These are phyloP conservation scores for Didymella keratinophila DNA, from an alignment of 2,329 filamentous ascomycete species.

Conservation along the genomic window DNA sequence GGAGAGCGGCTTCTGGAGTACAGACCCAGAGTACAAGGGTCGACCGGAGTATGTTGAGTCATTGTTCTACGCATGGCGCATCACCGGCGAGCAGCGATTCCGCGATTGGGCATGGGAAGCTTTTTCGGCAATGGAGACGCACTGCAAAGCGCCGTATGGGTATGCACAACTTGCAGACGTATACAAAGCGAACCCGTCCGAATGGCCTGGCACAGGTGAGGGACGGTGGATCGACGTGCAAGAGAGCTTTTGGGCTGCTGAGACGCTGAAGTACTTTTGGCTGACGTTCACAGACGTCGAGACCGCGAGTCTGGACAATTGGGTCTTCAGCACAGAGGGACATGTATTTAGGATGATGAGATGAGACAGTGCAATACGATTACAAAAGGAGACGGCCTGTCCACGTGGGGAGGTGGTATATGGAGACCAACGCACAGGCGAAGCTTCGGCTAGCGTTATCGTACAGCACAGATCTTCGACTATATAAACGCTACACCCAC, in stretches of 20 bases:
- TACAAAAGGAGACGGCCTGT: not conserved
- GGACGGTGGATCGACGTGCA: slow-evolving; percentile 48
- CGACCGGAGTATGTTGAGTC: slow-evolving; percentile 53
- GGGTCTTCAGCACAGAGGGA: slow-evolving; percentile 57
- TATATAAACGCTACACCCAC: not conserved
- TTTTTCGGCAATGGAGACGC: slow-evolving; percentile 47
- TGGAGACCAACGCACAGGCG: not conserved
- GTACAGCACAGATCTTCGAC: not conserved
- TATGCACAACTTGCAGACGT: slow-evolving; percentile 52
- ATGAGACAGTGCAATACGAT: slow-evolving; percentile 23
- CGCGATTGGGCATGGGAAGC: slow-evolving; percentile 55
- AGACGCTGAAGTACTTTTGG: slow-evolving; percentile 54
- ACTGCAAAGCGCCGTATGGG: slow-evolving; percentile 51
- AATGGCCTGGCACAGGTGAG: slow-evolving; percentile 32
- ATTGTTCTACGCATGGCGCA: slow-evolving; percentile 53
- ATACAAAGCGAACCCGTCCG: slow-evolving; percentile 28
- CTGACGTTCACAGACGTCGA: slow-evolving; percentile 50
- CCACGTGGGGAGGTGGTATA: not conserved
- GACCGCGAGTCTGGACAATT: slow-evolving; percentile 50
- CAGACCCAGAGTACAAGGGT: slow-evolving; percentile 44
- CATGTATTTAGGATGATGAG: slow-evolving; percentile 52
- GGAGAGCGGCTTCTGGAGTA: slow-evolving; percentile 46
- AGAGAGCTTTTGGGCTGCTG: slow-evolving; percentile 52
- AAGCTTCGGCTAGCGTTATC: not conserved
- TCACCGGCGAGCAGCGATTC: slow-evolving; percentile 51